Evolutionary conservation across 2,329 filamentous ascomycete species (phyloP).

Genomic region (Neonectria punicea): DNA sequence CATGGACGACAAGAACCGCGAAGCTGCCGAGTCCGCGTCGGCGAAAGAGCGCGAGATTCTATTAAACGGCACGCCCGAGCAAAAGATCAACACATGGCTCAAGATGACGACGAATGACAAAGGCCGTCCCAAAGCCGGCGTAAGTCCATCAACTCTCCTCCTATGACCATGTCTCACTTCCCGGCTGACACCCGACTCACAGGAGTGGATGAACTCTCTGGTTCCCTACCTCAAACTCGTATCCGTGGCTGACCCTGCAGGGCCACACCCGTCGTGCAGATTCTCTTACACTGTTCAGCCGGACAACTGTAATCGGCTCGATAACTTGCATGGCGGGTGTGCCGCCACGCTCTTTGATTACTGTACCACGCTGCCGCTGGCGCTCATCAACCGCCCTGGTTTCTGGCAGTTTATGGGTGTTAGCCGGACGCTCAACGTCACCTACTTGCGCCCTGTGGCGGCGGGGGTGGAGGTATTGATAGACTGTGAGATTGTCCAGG

Average conservation of each 20-base stretch:
- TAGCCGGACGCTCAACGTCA: slow-evolving; percentile 72
- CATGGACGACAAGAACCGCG: slow-evolving; percentile 24
- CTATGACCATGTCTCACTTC: not conserved
- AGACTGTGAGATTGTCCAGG: slow-evolving; percentile 66
- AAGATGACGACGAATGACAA: slow-evolving; percentile 41
- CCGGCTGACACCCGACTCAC: slow-evolving; percentile 5
- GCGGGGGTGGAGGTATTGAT: slow-evolving; percentile 62
- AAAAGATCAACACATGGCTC: slow-evolving; percentile 48
- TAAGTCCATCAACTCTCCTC: slow-evolving; percentile 30
- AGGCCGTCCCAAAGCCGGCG: slow-evolving; percentile 45
- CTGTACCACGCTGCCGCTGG: slow-evolving; percentile 68
- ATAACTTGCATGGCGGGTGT: slow-evolving; percentile 71
- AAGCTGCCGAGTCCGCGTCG: slow-evolving; percentile 5
- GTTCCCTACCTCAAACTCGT: slow-evolving; percentile 54
- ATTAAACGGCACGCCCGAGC: slow-evolving; percentile 45
- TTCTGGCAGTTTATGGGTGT: slow-evolving; percentile 73
- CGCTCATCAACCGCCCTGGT: slow-evolving; percentile 66
- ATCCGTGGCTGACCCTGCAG: slow-evolving; percentile 42
- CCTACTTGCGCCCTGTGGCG: slow-evolving; percentile 72
- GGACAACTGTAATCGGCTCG: slow-evolving; percentile 62
- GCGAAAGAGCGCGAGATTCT: slow-evolving; percentile 29
- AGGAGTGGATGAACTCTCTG: slow-evolving; percentile 60
- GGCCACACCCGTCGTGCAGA: slow-evolving; percentile 52
- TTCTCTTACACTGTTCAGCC: slow-evolving; percentile 62
- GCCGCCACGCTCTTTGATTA: slow-evolving; percentile 75